Conservation (phyloP, 2,329 filamentous ascomycete species). For the Cladophialophora carrionii region DNA sequence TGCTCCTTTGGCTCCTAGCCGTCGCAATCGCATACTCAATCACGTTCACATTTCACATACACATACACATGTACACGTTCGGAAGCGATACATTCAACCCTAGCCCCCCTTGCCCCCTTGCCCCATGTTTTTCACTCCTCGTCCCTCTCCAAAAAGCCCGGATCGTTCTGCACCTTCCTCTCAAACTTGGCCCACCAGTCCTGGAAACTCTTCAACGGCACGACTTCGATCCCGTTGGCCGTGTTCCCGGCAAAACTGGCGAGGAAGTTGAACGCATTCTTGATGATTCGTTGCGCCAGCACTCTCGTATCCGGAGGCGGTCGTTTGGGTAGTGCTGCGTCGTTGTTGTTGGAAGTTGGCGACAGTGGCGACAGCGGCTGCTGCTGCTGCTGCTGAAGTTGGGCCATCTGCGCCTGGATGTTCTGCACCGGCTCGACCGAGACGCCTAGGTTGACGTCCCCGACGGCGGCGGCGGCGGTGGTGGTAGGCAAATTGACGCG, state of each 20-base stretch:
- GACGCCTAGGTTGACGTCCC: slow-evolving; percentile 62
- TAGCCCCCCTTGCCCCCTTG: neutral
- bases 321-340: slow-evolving; percentile 41
- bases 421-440: slow-evolving; percentile 74
- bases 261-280: slow-evolving; percentile 96
- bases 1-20: neutral
- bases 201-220: slow-evolving; percentile 92
- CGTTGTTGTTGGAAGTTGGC: slow-evolving; percentile 27
- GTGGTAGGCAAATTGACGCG: slow-evolving; percentile 59
- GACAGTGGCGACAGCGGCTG: slow-evolving; percentile 40
- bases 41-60: neutral
- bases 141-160: slow-evolving; percentile 80
- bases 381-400: slow-evolving; percentile 47
- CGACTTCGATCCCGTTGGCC: slow-evolving; percentile 73
- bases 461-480: too few species aligned
- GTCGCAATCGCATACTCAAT: neutral
- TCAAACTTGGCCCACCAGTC: slow-evolving; percentile 99
- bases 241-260: slow-evolving; percentile 75
- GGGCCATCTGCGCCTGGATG: slow-evolving; percentile 71
- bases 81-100: neutral
- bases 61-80: too few species aligned
- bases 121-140: slow-evolving; percentile 42
- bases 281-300: slow-evolving; percentile 90
- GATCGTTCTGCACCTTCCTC: slow-evolving; percentile 79
- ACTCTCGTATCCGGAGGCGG: slow-evolving; percentile 64